A percentile compares a stretch with the other conserved stretches of the same genome.
phyloP scores from a whole-genome alignment of 2,329 filamentous ascomycete genomes.

The Ascochyta fabae region DNA sequence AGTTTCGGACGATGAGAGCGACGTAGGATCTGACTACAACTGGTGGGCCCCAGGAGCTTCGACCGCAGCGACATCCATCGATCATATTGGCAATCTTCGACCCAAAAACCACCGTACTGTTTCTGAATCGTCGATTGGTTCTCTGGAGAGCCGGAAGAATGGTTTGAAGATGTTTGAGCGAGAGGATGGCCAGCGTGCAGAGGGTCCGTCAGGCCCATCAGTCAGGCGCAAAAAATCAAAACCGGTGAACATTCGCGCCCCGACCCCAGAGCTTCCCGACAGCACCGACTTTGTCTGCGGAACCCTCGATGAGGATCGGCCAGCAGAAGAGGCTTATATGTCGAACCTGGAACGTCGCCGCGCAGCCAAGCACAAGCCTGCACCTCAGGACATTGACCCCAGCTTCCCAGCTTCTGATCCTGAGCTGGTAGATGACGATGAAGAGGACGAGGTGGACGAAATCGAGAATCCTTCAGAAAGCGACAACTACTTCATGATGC shows the following conservation, averaged over 20 bases:
- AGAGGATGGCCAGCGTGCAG: slow-evolving; percentile 22
- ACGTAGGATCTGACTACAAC: slow-evolving; percentile 67
- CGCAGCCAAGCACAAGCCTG: slow-evolving; percentile 77
- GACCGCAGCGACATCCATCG: slow-evolving; percentile 61
- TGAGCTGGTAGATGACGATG: slow-evolving; percentile 80
- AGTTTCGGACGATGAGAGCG: slow-evolving; percentile 71
- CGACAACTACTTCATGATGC: slow-evolving; percentile 72
- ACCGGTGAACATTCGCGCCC: slow-evolving; percentile 64
- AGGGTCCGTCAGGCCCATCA: slow-evolving; percentile 6
- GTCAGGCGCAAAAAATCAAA: slow-evolving; percentile 55
- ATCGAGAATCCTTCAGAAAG: slow-evolving; percentile 58
- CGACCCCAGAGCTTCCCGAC: slow-evolving; percentile 84
- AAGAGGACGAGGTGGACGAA: slow-evolving; percentile 59
- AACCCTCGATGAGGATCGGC: slow-evolving; percentile 92
- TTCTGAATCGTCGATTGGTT: slow-evolving; percentile 63
- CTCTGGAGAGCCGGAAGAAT: slow-evolving; percentile 50
- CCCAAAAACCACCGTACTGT: slow-evolving; percentile 54
- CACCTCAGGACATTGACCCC: slow-evolving; percentile 90
- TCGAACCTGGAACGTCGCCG: slow-evolving; percentile 82
- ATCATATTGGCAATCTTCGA: slow-evolving; percentile 56
- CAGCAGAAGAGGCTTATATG: slow-evolving; percentile 91
- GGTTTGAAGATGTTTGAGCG: slow-evolving; percentile 38
- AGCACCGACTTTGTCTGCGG: slow-evolving; percentile 99
- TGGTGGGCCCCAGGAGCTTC: slow-evolving; percentile 66
- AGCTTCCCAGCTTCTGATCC: slow-evolving; percentile 95